A percentile compares a stretch with the other conserved stretches of the same genome.
phyloP scores from a whole-genome alignment of 2,329 filamentous ascomycete genomes.

The Neofusicoccum umdonicola region DNA sequence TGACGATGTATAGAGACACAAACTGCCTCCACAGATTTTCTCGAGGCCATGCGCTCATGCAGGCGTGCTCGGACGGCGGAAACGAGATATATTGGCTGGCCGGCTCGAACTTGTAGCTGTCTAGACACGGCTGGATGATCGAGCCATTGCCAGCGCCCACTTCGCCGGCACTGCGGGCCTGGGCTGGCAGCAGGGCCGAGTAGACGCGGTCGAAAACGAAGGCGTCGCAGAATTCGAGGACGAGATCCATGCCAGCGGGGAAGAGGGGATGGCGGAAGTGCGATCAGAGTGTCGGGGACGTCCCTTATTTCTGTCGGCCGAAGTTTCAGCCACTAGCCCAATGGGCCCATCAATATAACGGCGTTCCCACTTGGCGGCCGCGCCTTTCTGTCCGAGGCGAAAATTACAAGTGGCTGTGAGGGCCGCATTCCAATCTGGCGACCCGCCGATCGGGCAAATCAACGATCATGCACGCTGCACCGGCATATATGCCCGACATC shows the following conservation, averaged over 20 bases:
- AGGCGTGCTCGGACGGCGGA: constrained; percentile 71
- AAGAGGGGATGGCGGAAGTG: neutral
- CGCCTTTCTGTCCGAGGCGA: too few relatives aligned
- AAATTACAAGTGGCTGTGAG: too few relatives aligned
- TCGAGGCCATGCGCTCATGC: constrained; percentile 71
- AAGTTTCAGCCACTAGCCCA: neutral
- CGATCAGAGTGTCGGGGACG: neutral
- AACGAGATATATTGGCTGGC: constrained; percentile 68
- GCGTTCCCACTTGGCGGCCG: too few relatives aligned
- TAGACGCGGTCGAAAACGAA: constrained; percentile 79
- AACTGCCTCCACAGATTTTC: constrained; percentile 76
- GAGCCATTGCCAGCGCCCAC: constrained; percentile 54
- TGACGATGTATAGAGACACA: constrained; percentile 75
- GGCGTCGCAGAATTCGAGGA: constrained; percentile 80
- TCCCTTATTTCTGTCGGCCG: neutral
- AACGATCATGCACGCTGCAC: too few relatives aligned
- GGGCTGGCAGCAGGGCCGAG: constrained; percentile 61
- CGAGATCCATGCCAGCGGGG: constrained; percentile 75
- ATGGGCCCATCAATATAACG: too few relatives aligned
- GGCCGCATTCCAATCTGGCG: too few relatives aligned
- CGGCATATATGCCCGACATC: too few relatives aligned
- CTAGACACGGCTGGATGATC: constrained; percentile 27
- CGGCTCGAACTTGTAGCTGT: constrained; percentile 66
- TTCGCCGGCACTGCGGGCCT: constrained; percentile 52
- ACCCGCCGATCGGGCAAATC: too few relatives aligned